Evolutionary conservation across 805 yeast species (phyloP).

Genomic region (Zygotorulaspora chibaensis): DNA sequence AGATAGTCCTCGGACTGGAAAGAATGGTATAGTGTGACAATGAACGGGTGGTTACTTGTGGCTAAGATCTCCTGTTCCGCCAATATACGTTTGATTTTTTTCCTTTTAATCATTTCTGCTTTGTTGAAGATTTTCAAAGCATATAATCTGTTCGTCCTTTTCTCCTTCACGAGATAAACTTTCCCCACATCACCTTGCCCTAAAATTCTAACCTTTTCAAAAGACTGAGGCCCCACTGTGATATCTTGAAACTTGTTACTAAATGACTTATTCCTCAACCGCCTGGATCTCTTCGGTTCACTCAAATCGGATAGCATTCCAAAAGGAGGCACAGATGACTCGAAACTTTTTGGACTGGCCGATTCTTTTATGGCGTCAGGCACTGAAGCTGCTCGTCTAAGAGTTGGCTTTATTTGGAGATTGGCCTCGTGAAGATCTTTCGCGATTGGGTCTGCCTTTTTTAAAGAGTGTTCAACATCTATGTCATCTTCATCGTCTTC

Average conservation of each 20-base stretch:
- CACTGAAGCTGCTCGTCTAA: constrained; percentile 81
- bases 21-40: constrained; percentile 92
- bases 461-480: constrained; percentile 2
- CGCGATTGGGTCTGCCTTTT: constrained; percentile 1
- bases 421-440: constrained; percentile 6
- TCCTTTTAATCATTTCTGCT: constrained; percentile 90
- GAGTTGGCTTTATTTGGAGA: constrained; percentile 29
- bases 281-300: constrained; percentile 32
- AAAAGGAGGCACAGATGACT: constrained; percentile 1
- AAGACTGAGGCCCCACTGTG: constrained; percentile 80
- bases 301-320: constrained; percentile 4
- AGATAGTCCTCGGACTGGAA: constrained; percentile 91
- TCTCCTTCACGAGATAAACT: constrained; percentile 87
- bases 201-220: constrained; percentile 81
- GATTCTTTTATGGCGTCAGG: constrained; percentile 52
- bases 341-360: not conserved
- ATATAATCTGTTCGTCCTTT: constrained; percentile 63
- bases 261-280: constrained; percentile 44
- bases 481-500: constrained; percentile 14
- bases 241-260: constrained; percentile 71
- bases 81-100: constrained; percentile 87
- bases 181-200: constrained; percentile 99
- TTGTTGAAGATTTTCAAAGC: constrained; percentile 92
- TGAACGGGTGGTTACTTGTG: constrained; percentile 93
- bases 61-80: constrained; percentile 97